Base-by-base conservation (phyloP, 179 eudicot species). In the Camellia oleifera region DNA sequence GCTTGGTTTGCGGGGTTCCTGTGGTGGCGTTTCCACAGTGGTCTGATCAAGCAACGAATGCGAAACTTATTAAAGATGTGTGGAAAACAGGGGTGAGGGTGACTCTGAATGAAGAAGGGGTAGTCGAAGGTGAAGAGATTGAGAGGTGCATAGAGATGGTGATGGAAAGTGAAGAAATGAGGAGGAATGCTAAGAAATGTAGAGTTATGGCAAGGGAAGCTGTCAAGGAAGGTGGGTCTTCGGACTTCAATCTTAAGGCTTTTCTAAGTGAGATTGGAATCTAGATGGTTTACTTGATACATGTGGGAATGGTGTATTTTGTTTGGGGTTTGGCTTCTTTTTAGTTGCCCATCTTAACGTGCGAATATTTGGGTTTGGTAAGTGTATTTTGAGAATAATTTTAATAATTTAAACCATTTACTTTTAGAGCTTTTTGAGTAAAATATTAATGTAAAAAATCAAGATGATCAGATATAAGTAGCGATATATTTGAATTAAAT, bases 161-260 rank as follows among this genome's bases (percentile, higher is more conserved):
- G n/a, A 82, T 82, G 81, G 74, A 18, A 7, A 57, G 13, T 67
- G 80, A 63, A 26, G 75, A 65, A 53, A 42, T 73, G 75, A 72
- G 75, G 18, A 74, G 17, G 11, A 79, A 85, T 80, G 88, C 85
- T 7, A 14, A 50, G 65, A 82, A 82, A 69, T 82, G 83, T 83
- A 80, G 73, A 26, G 74, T 45, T 11, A 67, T 82, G 73, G 81
- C 82, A 2, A 71, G 71, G 42, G 85, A 82, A 62, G 83, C 76
- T 23, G 20, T 20, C 62, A 52, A 40, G 20, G 82, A 81, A 62
- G 79, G 81, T 56, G 87, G 84, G 32, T 81, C 80, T 13, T 81
- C 82, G 2, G 63, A 81, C 50, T 52, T 15, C 44, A 84, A 84
- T 79, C 77, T 84, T 1, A 78, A 71, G 44, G 80, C 75, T n/a